These are phyloP conservation scores for Cadophora malorum DNA, from an alignment of 2,329 filamentous ascomycete genomes.

Conservation along the genomic window DNA sequence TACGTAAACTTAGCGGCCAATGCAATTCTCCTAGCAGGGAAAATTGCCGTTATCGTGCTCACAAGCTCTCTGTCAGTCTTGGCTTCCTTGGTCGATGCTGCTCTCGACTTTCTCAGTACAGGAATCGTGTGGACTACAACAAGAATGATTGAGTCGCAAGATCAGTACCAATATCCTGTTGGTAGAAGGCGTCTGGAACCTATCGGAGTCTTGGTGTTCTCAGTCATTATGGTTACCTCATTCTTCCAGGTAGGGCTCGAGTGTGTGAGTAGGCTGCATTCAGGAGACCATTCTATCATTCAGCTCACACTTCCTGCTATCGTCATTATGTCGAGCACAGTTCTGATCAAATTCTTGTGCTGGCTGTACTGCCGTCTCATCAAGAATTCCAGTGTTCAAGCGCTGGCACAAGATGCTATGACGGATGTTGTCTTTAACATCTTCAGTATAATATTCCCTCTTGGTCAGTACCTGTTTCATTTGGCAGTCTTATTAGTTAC, in stretches of 20 bases:
- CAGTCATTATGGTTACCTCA: conserved; percentile 67
- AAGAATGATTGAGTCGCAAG: conserved; percentile 57
- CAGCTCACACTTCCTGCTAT: conserved; percentile 60
- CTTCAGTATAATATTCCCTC: conserved; percentile 65
- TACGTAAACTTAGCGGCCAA: conserved; percentile 72
- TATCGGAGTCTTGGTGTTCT: conserved; percentile 67
- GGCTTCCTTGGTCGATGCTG: conserved; percentile 66
- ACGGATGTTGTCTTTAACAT: conserved; percentile 70
- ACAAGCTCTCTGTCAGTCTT: conserved; percentile 66
- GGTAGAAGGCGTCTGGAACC: conserved; percentile 63
- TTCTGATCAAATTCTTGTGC: conserved; percentile 65
- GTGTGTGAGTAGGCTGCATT: conserved; percentile 63
- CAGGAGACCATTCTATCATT: conserved; percentile 54
- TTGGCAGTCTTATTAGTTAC: not conserved
- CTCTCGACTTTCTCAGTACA: conserved; percentile 65
- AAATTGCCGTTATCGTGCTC: conserved; percentile 59
- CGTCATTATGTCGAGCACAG: conserved; percentile 61
- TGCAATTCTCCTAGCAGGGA: conserved; percentile 60
- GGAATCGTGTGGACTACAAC: conserved; percentile 67
- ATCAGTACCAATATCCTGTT: conserved; percentile 58
- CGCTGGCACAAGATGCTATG: conserved; percentile 68
- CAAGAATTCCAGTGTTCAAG: conserved; percentile 69
- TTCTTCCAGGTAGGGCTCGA: conserved; percentile 67
- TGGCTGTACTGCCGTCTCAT: conserved; percentile 64
- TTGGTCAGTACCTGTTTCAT: conserved; percentile 45